These are phyloP conservation scores for Pythium monospermum DNA, from an alignment of 352 stramenopile genomes.

Conservation along the genomic window DNA sequence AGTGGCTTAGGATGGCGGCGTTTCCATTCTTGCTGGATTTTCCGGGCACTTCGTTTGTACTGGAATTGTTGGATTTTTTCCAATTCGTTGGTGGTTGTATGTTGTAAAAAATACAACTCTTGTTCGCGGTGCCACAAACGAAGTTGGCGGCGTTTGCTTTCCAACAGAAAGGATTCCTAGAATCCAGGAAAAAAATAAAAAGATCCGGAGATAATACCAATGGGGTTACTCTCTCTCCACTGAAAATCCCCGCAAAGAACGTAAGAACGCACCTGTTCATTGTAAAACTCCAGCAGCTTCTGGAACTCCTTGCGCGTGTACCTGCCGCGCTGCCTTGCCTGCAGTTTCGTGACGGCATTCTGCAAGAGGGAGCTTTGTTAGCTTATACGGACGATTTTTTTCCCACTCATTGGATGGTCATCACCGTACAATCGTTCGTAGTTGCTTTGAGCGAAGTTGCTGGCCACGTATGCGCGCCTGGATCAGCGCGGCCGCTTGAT, in stretches of 20 bases:
- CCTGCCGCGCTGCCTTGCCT: slow-evolving; percentile 52
- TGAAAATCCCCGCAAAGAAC: background rate
- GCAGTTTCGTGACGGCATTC: slow-evolving; percentile 45
- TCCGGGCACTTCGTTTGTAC: slow-evolving; percentile 26
- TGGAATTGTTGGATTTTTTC: slow-evolving; percentile 43
- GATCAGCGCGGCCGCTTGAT: slow-evolving; percentile 46
- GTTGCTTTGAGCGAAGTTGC: slow-evolving; percentile 27
- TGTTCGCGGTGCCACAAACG: slow-evolving; percentile 63
- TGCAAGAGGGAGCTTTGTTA: too few species aligned
- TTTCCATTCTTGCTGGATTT: slow-evolving; percentile 46
- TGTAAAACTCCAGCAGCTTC: slow-evolving; percentile 41
- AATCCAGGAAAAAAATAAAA: background rate
- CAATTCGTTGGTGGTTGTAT: slow-evolving; percentile 42
- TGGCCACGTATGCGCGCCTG: slow-evolving; percentile 47
- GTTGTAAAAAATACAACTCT: slow-evolving; percentile 59
- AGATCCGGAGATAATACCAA: too few species aligned
- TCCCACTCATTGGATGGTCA: background rate
- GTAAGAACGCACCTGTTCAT: slow-evolving; percentile 31
- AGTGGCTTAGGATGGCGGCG: slow-evolving; percentile 15
- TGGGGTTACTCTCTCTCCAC: too few species aligned
- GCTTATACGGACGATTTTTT: too few species aligned
- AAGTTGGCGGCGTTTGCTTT: slow-evolving; percentile 37
- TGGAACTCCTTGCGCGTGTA: slow-evolving; percentile 50
- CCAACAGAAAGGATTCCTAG: slow-evolving; percentile 37
- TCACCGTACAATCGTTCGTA: slow-evolving; percentile 28